Percentiles rank a stretch among this genome's conserved stretches.
Conservation (phyloP, 2,329 filamentous ascomycete genomes). For the Fusarium acutatum region DNA sequence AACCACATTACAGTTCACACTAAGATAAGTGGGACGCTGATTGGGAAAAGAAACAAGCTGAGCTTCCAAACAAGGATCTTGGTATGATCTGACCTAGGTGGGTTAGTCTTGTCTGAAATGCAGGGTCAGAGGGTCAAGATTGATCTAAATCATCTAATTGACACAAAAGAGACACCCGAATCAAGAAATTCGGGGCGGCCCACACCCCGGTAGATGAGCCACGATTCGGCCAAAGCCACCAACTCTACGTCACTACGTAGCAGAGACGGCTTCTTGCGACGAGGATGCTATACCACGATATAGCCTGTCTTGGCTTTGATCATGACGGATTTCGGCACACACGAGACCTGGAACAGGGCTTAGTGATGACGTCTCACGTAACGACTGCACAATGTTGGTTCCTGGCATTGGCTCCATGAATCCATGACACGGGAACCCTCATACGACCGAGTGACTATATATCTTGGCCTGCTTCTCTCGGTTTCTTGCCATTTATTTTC, state of each 20-base stretch:
- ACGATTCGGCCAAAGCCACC: slow-evolving; percentile 40
- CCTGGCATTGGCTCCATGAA: slow-evolving; percentile 8
- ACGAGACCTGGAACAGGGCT: slow-evolving; percentile 21
- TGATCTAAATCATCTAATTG: background rate
- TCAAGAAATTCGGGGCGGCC: slow-evolving; percentile 32
- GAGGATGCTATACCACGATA: slow-evolving; percentile 15
- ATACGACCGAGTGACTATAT: slow-evolving; percentile 11
- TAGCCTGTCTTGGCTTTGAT: slow-evolving; percentile 24
- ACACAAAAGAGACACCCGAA: slow-evolving; percentile 20
- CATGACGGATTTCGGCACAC: slow-evolving; percentile 26
- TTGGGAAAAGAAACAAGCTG: slow-evolving; percentile 1
- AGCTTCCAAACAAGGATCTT: slow-evolving; percentile 19
- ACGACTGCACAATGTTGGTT: slow-evolving; percentile 28
- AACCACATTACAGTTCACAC: slow-evolving; percentile 14
- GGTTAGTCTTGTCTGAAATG: slow-evolving; percentile 6
- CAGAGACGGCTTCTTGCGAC: slow-evolving; percentile 25
- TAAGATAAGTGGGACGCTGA: slow-evolving; percentile 35
- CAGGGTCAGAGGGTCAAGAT: slow-evolving; percentile 5
- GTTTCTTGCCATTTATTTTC: background rate
- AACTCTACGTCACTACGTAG: slow-evolving; percentile 36
- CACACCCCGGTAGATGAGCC: slow-evolving; percentile 29
- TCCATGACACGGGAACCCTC: slow-evolving; percentile 1
- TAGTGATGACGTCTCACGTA: slow-evolving; percentile 39
- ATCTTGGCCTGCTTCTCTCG: slow-evolving; percentile 16
- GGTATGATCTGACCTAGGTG: background rate